Conservation (phyloP, 106 monocot species). For the Dendrobium chrysotoxum region DNA sequence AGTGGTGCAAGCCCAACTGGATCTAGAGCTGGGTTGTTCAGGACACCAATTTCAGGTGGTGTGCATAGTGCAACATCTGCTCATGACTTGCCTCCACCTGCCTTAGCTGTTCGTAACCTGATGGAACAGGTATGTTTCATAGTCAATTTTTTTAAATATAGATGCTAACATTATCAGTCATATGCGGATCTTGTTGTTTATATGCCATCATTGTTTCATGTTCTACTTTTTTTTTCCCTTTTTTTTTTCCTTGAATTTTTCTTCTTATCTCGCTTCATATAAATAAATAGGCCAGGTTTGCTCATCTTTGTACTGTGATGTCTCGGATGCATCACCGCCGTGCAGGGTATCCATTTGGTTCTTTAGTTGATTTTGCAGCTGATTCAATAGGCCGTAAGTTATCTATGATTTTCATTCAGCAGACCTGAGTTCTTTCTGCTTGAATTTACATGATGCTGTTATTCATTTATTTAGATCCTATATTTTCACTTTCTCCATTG, state of each 20-base stretch:
- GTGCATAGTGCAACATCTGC: conserved; percentile 93
- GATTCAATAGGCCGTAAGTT: conserved; percentile 85
- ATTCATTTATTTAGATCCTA: conserved; percentile 56
- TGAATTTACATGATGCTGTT: not conserved
- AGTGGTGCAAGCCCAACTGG: conserved; percentile 34
- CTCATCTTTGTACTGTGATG: conserved; percentile 93
- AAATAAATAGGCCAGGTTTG: conserved; percentile 65
- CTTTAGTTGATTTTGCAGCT: conserved; percentile 91
- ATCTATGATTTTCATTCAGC: not conserved
- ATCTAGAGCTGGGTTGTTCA: conserved; percentile 78
- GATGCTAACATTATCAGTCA: not conserved
- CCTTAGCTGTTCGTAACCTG: conserved; percentile 91
- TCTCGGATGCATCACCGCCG: conserved; percentile 91
- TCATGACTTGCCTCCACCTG: conserved; percentile 87
- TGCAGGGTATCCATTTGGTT: conserved; percentile 93
- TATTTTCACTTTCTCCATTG: conserved; percentile 88
- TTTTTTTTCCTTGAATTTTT: conserved; percentile 7
- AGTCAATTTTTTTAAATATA: not conserved
- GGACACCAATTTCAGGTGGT: conserved; percentile 94
- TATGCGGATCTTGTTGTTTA: not conserved
- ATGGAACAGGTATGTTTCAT: conserved; percentile 78
- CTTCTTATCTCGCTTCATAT: not conserved
- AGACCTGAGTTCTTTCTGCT: not conserved
- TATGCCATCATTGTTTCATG: not conserved
- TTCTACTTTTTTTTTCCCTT: not conserved